These are phyloP conservation scores for Aspergillus felis DNA, from an alignment of 2,329 filamentous ascomycete species.

Conservation along the genomic window DNA sequence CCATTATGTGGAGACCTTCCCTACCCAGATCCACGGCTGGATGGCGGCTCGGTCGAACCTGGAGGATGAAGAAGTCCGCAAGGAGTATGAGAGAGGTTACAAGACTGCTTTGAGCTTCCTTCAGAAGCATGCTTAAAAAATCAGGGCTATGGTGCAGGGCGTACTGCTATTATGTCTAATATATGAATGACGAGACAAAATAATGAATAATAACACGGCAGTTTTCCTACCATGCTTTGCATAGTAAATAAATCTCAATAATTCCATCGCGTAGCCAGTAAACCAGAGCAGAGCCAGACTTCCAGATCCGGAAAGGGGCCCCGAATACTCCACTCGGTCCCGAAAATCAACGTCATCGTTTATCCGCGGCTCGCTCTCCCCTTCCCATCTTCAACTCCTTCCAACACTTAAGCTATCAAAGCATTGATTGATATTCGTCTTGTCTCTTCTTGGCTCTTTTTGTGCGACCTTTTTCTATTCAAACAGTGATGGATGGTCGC, in stretches of 20 bases:
- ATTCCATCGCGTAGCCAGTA: too few species aligned
- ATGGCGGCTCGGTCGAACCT: slow-evolving; percentile 44
- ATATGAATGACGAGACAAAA: neutral
- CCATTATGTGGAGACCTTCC: slow-evolving; percentile 43
- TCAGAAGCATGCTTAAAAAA: slow-evolving; percentile 35
- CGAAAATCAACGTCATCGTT: neutral
- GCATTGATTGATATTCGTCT: neutral
- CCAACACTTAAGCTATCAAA: neutral
- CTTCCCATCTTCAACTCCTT: neutral
- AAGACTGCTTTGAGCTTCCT: slow-evolving; percentile 39
- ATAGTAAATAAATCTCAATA: too few species aligned
- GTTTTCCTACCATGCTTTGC: neutral
- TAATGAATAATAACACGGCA: neutral
- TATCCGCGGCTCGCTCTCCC: neutral
- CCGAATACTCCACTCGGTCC: neutral
- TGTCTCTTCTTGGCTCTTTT: neutral
- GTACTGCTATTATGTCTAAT: neutral
- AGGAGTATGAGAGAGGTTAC: slow-evolving; percentile 44
- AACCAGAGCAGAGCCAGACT: neutral
- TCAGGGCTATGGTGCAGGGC: neutral
- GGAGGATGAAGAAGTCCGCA: slow-evolving; percentile 36
- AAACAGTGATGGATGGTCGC: neutral
- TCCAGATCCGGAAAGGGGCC: neutral
- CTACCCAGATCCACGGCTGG: slow-evolving; percentile 44
- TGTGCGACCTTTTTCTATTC: neutral